A percentile compares a stretch with the other conserved stretches of the same genome.
Evolutionary conservation across 306 rosid species (phyloP).

Genomic region (Trichosanthes truncata): DNA sequence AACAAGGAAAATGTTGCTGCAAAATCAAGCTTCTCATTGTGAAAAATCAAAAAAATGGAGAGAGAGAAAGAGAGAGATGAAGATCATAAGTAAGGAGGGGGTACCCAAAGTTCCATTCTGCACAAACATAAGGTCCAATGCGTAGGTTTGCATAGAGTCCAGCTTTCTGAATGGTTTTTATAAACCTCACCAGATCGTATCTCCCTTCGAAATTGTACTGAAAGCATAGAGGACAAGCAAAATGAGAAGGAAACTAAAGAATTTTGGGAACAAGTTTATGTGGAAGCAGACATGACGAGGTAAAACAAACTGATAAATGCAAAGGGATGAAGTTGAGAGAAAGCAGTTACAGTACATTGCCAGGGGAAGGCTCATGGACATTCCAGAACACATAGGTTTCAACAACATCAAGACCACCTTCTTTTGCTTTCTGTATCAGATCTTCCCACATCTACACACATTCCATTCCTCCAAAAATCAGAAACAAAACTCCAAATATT

Average conservation of each 20-base stretch:
- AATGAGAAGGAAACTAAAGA: not conserved
- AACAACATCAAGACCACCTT: conserved; percentile 85
- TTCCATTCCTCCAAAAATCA: conserved; percentile 1
- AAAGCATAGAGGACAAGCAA: conserved; percentile 19
- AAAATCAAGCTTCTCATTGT: not conserved
- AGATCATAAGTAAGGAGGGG: not conserved
- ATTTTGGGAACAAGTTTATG: not conserved
- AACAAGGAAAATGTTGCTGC: not conserved
- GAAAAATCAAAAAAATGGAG: not conserved
- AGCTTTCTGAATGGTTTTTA: conserved; percentile 79
- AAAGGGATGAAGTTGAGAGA: not conserved
- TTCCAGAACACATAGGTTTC: conserved; percentile 98
- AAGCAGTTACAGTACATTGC: conserved; percentile 46
- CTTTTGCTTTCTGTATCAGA: conserved; percentile 91
- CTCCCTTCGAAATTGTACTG: conserved; percentile 96
- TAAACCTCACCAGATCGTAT: conserved; percentile 77
- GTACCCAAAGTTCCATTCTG: conserved; percentile 99
- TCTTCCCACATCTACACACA: conserved; percentile 88
- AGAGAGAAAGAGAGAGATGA: conserved; percentile 1
- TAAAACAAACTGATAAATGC: not conserved
- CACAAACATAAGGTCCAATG: conserved; percentile 99
- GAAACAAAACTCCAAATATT: conserved; percentile 5
- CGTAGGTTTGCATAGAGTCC: conserved; percentile 91
- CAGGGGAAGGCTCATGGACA: conserved; percentile 90
- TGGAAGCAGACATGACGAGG: not conserved